A percentile compares a stretch with the other conserved stretches of the same genome.
phyloP scores from a whole-genome alignment of 768 basidiomycete species.

The Crepidotus variabilis region DNA sequence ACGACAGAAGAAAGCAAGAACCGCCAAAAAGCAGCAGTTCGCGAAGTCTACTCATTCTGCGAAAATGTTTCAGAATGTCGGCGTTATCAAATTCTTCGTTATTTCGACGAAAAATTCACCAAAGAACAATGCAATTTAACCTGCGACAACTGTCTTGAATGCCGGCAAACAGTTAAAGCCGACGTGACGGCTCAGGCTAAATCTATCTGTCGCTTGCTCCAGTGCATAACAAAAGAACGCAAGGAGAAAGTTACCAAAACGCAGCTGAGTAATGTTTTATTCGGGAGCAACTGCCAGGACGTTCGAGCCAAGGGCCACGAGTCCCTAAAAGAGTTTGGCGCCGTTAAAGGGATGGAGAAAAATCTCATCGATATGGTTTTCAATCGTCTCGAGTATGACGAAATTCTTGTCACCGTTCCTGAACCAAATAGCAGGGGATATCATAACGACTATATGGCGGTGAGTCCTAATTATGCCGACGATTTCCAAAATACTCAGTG shows the following conservation, averaged over 20 bases:
- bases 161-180: constrained; percentile 36
- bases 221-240: constrained; percentile 32
- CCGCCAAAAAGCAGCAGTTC: constrained; percentile 61
- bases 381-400: constrained; percentile 46
- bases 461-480: constrained; percentile 15
- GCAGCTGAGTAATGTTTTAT: constrained; percentile 60
- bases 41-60: constrained; percentile 77
- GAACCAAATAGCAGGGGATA: constrained; percentile 42
- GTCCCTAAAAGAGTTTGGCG: constrained; percentile 47
- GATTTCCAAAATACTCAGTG: background rate
- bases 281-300: constrained; percentile 52
- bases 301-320: constrained; percentile 47
- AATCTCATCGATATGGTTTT: constrained; percentile 67
- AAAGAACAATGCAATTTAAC: constrained; percentile 55
- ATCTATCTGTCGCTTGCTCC: constrained; percentile 55
- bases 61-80: constrained; percentile 81
- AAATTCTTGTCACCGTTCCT: constrained; percentile 46
- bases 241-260: constrained; percentile 54
- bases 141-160: constrained; percentile 82
- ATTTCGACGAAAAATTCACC: constrained; percentile 84
- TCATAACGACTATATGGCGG: constrained; percentile 51
- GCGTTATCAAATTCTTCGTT: constrained; percentile 80
- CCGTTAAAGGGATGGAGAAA: constrained; percentile 42
- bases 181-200: constrained; percentile 63
- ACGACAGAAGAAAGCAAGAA: constrained; percentile 54